Percentiles rank a stretch among this genome's conserved stretches.
Evolutionary conservation across 768 basidiomycete species (phyloP).

Genomic region (Suillus decipiens): DNA sequence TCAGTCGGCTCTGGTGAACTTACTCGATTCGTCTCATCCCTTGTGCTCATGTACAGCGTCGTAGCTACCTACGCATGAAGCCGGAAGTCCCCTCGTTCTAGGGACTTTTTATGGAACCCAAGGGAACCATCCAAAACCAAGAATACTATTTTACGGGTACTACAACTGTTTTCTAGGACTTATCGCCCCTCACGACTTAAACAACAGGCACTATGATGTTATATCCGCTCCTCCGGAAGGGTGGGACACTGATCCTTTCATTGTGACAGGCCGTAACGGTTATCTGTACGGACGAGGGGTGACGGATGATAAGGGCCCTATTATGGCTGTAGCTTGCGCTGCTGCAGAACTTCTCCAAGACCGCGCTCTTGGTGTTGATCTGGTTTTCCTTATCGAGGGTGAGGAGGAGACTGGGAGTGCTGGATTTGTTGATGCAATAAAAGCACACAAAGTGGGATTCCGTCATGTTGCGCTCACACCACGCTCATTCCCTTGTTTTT

Average conservation of each 20-base stretch:
- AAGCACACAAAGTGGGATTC: conserved; percentile 63
- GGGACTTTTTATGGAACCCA: conserved; percentile 82
- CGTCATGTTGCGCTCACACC: neutral
- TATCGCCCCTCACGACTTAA: conserved; percentile 4
- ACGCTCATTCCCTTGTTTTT: conserved; percentile 12
- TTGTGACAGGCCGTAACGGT: conserved; percentile 79
- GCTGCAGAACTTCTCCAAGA: conserved; percentile 76
- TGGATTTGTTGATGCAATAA: conserved; percentile 81
- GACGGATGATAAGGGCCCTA: conserved; percentile 95
- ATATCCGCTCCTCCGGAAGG: conserved; percentile 73
- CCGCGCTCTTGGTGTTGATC: conserved; percentile 78
- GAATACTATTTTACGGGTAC: conserved; percentile 91
- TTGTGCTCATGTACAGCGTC: conserved; percentile 4
- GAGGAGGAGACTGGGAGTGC: conserved; percentile 95
- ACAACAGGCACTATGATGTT: conserved; percentile 90
- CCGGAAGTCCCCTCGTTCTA: conserved; percentile 84
- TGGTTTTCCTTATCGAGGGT: conserved; percentile 92
- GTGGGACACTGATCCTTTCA: conserved; percentile 88
- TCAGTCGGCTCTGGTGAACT: conserved; percentile 66
- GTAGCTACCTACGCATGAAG: conserved; percentile 77
- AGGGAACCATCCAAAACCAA: conserved; percentile 56
- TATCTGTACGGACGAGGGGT: conserved; percentile 90
- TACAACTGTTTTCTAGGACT: neutral
- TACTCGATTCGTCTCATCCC: neutral
- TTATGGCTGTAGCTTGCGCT: conserved; percentile 88